Conservation (phyloP, 495 filamentous ascomycete genomes). For the Talaromyces thailandensis region DNA sequence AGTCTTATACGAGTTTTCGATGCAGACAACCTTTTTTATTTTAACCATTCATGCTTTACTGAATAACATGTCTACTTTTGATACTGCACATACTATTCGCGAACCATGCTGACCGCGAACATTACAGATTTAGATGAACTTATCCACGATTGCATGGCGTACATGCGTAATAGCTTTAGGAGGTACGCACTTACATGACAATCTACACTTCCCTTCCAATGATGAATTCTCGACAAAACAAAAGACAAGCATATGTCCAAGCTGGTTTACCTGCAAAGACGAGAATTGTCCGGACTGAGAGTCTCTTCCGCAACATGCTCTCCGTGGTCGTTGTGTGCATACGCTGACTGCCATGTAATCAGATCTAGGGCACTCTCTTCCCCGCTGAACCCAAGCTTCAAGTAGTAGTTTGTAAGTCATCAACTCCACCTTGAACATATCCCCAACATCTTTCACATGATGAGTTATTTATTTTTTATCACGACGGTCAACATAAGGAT, state of each 20-base stretch:
- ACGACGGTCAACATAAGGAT: slow-evolving; percentile 97
- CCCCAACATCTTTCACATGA: slow-evolving; percentile 45
- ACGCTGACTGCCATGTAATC: neutral
- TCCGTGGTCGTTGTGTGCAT: neutral
- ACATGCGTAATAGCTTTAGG: neutral
- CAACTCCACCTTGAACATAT: neutral
- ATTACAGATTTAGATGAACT: neutral
- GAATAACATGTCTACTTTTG: slow-evolving; percentile 16
- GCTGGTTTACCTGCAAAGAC: slow-evolving; percentile 37
- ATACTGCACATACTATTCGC: neutral
- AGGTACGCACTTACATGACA: slow-evolving; percentile 22
- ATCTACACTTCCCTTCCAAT: slow-evolving; percentile 17
- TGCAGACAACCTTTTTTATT: slow-evolving; percentile 45
- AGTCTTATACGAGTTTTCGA: slow-evolving; percentile 55
- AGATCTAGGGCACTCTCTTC: neutral
- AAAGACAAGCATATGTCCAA: slow-evolving; percentile 59
- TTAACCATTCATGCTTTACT: slow-evolving; percentile 54
- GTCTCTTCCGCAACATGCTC: neutral
- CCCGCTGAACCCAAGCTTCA: slow-evolving; percentile 2
- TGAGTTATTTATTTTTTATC: slow-evolving; percentile 67
- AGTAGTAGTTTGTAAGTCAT: slow-evolving; percentile 13
- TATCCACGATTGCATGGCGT: neutral
- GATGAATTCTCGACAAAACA: slow-evolving; percentile 40
- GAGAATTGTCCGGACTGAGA: slow-evolving; percentile 42
- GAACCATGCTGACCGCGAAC: neutral